These are phyloP conservation scores for Suillus clintonianus DNA, from an alignment of 768 basidiomycete species.

Conservation along the genomic window DNA sequence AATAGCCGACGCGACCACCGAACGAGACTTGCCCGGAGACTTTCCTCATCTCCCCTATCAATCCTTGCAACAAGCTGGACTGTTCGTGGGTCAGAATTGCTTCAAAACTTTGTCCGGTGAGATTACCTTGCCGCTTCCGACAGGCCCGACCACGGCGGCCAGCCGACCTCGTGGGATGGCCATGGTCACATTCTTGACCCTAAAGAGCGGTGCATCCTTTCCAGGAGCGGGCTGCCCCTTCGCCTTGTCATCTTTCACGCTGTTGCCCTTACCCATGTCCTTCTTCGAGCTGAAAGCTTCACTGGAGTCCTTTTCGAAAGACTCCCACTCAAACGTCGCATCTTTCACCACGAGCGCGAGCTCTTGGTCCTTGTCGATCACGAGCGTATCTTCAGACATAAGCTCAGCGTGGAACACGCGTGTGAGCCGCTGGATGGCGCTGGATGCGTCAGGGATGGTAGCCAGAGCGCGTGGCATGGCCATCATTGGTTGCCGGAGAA, in stretches of 20 bases:
- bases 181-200: constrained; percentile 51
- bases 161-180: constrained; percentile 57
- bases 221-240: constrained; percentile 12
- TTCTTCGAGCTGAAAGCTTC: constrained; percentile 2
- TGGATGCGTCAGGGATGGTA: constrained; percentile 63
- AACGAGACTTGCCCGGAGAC: constrained; percentile 53
- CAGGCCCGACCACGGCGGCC: constrained; percentile 65
- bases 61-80: constrained; percentile 60
- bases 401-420: constrained; percentile 53
- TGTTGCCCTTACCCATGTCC: not conserved
- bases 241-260: constrained; percentile 10
- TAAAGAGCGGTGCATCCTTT: constrained; percentile 37
- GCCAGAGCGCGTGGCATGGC: constrained; percentile 63
- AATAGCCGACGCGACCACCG: constrained; percentile 69
- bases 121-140: constrained; percentile 64
- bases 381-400: constrained; percentile 41
- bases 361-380: constrained; percentile 46
- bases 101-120: not conserved
- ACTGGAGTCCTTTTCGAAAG: constrained; percentile 13
- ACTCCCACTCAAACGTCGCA: constrained; percentile 71
- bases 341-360: constrained; percentile 50
- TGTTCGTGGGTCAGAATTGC: constrained; percentile 13
- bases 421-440: constrained; percentile 54
- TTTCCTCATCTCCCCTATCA: constrained; percentile 74
- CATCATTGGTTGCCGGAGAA: constrained; percentile 71